Conservation (phyloP, 345 rosid species). For the Aquilaria sinensis region DNA sequence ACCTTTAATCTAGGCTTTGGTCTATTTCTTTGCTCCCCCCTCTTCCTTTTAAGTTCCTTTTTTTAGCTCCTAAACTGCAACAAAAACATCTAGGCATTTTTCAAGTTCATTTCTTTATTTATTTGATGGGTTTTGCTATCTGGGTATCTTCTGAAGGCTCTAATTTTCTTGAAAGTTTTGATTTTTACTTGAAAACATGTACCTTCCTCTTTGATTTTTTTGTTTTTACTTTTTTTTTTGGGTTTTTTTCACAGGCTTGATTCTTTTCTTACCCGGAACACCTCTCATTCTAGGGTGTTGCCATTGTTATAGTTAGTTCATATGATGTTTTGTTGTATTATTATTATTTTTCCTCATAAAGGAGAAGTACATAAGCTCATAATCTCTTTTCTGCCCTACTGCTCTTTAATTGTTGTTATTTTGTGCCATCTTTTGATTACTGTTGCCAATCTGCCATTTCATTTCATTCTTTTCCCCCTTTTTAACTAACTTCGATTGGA, state of each 20-base stretch:
- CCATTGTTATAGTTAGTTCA: slow-evolving; percentile 22
- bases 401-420: slow-evolving; percentile 6
- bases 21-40: slow-evolving; percentile 19
- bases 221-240: background rate
- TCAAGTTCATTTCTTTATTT: background rate
- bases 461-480: background rate
- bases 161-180: slow-evolving; percentile 13
- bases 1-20: slow-evolving; percentile 82
- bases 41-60: background rate
- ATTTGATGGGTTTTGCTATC: background rate
- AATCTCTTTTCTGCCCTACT: background rate
- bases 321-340: slow-evolving; percentile 3
- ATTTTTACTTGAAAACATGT: slow-evolving; percentile 4
- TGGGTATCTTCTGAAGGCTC: background rate
- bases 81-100: slow-evolving; percentile 3
- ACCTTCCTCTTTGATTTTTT: slow-evolving; percentile 1
- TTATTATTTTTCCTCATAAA: background rate
- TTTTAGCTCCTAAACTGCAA: background rate
- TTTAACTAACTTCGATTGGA: background rate
- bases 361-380: background rate
- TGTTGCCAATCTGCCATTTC: background rate
- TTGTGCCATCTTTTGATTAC: background rate
- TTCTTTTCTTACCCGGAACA: background rate
- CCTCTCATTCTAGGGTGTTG: slow-evolving; percentile 23
- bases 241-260: slow-evolving; percentile 1